Conservation (phyloP, 805 yeast species). For the Blastobotrys muscicola region DNA sequence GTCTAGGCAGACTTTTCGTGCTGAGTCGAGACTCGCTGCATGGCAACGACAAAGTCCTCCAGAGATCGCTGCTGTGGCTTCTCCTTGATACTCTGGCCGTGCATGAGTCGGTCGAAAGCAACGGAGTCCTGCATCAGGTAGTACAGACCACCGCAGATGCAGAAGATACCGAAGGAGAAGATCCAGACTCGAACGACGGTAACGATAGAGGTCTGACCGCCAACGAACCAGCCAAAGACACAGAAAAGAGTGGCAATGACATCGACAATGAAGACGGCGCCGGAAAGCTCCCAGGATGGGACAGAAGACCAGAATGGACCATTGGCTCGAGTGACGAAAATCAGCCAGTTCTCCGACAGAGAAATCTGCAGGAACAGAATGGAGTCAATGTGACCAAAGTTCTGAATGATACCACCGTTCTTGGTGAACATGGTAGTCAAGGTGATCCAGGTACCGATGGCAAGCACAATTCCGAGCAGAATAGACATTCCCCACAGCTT, state of each 20-base stretch:
- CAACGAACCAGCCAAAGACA: slow-evolving; percentile 96
- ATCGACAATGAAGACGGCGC: slow-evolving; percentile 88
- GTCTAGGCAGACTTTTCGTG: slow-evolving; percentile 43
- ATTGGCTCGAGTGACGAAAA: slow-evolving; percentile 91
- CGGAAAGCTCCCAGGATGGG: slow-evolving; percentile 95
- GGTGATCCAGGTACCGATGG: slow-evolving; percentile 84
- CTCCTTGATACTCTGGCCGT: slow-evolving; percentile 39
- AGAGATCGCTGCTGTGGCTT: slow-evolving; percentile 38
- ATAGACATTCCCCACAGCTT: slow-evolving; percentile 82
- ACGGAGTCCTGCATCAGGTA: slow-evolving; percentile 66
- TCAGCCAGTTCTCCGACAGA: slow-evolving; percentile 94
- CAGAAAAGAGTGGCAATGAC: slow-evolving; percentile 86
- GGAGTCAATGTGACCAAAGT: slow-evolving; percentile 92
- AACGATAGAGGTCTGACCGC: slow-evolving; percentile 93
- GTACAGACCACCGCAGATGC: slow-evolving; percentile 94
- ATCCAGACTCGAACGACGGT: slow-evolving; percentile 91
- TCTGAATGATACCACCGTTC: slow-evolving; percentile 87
- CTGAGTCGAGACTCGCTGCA: slow-evolving; percentile 59
- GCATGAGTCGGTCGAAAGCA: slow-evolving; percentile 46
- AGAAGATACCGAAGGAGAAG: slow-evolving; percentile 95
- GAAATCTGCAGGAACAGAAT: slow-evolving; percentile 89
- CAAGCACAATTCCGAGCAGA: slow-evolving; percentile 56
- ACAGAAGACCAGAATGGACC: slow-evolving; percentile 97
- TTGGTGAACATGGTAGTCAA: slow-evolving; percentile 87
- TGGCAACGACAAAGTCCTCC: slow-evolving; percentile 52